phyloP scores from a whole-genome alignment of 345 rosid genomes.

The sweet orange (Citrus sinensis) region DNA sequence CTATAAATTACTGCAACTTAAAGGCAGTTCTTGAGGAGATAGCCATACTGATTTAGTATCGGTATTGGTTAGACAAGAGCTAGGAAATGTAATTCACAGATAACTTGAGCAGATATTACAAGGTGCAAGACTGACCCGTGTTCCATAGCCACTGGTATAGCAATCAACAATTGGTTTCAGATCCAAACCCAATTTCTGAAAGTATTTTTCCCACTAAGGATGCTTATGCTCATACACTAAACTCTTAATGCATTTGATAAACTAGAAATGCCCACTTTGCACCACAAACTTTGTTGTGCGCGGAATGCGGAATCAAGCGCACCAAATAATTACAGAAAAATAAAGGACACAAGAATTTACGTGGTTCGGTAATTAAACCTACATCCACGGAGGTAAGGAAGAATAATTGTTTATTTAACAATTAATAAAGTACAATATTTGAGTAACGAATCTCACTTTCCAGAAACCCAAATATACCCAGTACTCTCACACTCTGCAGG shows the following conservation, averaged over 20 bases:
- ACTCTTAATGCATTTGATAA: conserved; percentile 69
- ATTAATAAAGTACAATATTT: too few species aligned
- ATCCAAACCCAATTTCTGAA: conserved; percentile 50
- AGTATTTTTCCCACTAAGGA: conserved; percentile 73
- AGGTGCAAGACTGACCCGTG: conserved; percentile 38
- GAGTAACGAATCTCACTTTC: too few species aligned
- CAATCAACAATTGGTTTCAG: conserved; percentile 57
- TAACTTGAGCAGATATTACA: neutral
- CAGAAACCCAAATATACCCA: too few species aligned
- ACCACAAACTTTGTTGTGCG: neutral
- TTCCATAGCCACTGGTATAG: conserved; percentile 55
- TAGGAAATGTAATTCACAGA: neutral
- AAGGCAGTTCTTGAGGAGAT: neutral
- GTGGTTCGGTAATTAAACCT: too few species aligned
- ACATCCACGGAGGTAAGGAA: too few species aligned
- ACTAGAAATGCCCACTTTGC: conserved; percentile 62
- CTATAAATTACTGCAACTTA: neutral
- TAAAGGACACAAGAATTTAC: too few species aligned
- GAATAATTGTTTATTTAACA: too few species aligned
- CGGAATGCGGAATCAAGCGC: too few species aligned
- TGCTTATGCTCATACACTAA: conserved; percentile 47
- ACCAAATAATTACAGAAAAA: too few species aligned
- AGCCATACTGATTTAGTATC: neutral
- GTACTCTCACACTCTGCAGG: too few species aligned
- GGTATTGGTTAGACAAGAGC: neutral